Percentiles rank a stretch among this genome's conserved stretches.
These are phyloP conservation scores for Arthroderma uncinatum DNA, from an alignment of 2,329 filamentous ascomycete genomes.

Conservation along the genomic window DNA sequence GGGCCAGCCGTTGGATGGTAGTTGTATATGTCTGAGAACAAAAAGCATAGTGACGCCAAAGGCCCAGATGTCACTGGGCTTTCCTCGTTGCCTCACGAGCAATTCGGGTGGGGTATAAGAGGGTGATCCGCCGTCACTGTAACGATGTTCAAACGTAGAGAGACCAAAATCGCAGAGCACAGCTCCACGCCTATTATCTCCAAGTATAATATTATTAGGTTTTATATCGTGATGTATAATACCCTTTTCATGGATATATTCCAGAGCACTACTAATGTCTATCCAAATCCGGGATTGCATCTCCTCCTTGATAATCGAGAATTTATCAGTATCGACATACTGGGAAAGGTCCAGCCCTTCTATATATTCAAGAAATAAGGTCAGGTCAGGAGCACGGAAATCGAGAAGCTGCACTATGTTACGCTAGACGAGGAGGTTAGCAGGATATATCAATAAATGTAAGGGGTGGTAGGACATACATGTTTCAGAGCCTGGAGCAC, in stretches of 20 bases:
- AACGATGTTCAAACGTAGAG: background rate
- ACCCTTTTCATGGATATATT: conserved; percentile 97
- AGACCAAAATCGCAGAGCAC: conserved; percentile 94
- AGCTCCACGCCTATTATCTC: conserved; percentile 74
- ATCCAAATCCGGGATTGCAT: background rate
- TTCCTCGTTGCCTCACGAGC: background rate
- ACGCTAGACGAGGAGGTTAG: background rate
- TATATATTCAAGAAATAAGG: background rate
- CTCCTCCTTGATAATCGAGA: conserved; percentile 1
- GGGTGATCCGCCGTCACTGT: background rate
- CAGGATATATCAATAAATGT: background rate
- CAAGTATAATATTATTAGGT: conserved; percentile 85
- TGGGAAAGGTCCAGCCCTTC: background rate
- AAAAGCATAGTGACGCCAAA: conserved; percentile 4
- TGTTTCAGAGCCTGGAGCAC: background rate
- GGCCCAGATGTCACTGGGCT: conserved; percentile 2
- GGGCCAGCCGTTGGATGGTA: background rate
- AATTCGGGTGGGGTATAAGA: conserved; percentile 2
- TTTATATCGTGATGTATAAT: conserved; percentile 99
- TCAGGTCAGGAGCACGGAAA: background rate
- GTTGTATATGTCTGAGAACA: background rate
- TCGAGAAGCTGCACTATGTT: conserved; percentile 2
- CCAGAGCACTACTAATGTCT: conserved; percentile 53
- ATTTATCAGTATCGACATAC: background rate
- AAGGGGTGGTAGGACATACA: background rate